Evolutionary conservation across 495 filamentous ascomycete genomes (phyloP), one percentile per base, ranked within the genome.

Genomic region (Aspergillus avenaceus): DNA sequence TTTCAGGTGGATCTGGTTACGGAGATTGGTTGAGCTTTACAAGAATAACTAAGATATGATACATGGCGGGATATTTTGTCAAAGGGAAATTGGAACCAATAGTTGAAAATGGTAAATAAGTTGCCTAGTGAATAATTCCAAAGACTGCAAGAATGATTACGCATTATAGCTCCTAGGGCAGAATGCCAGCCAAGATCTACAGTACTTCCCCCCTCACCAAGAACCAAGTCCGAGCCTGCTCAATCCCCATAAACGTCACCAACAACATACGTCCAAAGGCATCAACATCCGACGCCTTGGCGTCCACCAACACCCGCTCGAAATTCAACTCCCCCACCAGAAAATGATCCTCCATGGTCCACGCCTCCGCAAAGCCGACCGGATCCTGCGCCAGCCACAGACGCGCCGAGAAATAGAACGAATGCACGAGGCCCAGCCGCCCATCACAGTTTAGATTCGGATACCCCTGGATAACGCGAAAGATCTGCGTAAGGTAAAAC

Each of bases 351-450:
- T 69, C 69, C 8, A 68, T 63, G 3, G 66, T 61, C 73, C 76
- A 81, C 5, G 73, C 74, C 1, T 66, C 55, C 3, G 70, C 66
- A 49, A 81, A 81, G 5, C 74, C 73, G 21, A 71, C 61, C 1
- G 68, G 60, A 19, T 65, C 69, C 2, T 47, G 52, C 6, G 78
- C 71, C 25, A 63, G 51, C 78, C 78, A 81, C 24, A 81, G 56
- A 52, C 73, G 63, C 16, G 71, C 66, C 3, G 75, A 79, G 8
- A 70, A 19, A 29, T 75, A 76, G 60, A 70, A 71, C 8, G 67
- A 61, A 47, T 72, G 70, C 3, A 63, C 56, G 4, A 73, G 47
- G 0, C 62, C 59, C 12, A 74, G 48, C 14, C 52, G 60, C 0
- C 63, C 54, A 41, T 76, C 69, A 38, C 72, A 78, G 0, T 28